Evolutionary conservation across 1,139 yeast species (phyloP), one percentile per base, ranked within the genome.

Genomic region (Blastobotrys proliferans): DNA sequence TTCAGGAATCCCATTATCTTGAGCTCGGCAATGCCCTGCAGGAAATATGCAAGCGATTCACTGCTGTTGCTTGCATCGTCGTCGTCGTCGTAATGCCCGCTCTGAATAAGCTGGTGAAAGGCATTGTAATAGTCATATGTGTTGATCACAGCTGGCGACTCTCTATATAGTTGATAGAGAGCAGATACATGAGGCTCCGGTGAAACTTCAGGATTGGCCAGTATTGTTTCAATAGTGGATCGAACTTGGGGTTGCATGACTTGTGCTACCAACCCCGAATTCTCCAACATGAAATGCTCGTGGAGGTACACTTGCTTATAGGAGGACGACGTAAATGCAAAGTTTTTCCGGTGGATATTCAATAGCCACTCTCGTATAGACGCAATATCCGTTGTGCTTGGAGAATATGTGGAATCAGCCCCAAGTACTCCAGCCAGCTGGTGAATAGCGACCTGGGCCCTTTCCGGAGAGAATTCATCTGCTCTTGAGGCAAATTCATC

Each of bases 121-220:
- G 90, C 88, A 38, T 70, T 65, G 58, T 74, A 88, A 56, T 83
- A 84, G 55, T 88, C 97, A 62, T 74, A 83, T 40, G 86, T 74
- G 57, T 87, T 88, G 50, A 87, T 73, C 20, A 73, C 68, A 2
- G 81, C 71, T 21, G 87, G 85, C 0, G 96, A 92, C 56, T 88
- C 97, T 49, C 92, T 76, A 60, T 83, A 83, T 17, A 87, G 70
- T 37, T 77, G 74, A 63, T 79, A 88, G 43, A 87, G 61, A 35
- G 74, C 76, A 28, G 78, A 69, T 10, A 82, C 60, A 74, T 70
- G 35, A 81, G 94, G 47, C 70, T 76, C 45, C 8, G 35, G 31
- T 30, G 62, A 61, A 34, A 55, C 54, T 24, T 58, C 51, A 0
- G 74, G 69, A 30, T 64, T 63, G 2, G 68, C 54, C 20, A 72